These are phyloP conservation scores for Cudoniella acicularis DNA, from an alignment of 495 filamentous ascomycete species.

Conservation along the genomic window DNA sequence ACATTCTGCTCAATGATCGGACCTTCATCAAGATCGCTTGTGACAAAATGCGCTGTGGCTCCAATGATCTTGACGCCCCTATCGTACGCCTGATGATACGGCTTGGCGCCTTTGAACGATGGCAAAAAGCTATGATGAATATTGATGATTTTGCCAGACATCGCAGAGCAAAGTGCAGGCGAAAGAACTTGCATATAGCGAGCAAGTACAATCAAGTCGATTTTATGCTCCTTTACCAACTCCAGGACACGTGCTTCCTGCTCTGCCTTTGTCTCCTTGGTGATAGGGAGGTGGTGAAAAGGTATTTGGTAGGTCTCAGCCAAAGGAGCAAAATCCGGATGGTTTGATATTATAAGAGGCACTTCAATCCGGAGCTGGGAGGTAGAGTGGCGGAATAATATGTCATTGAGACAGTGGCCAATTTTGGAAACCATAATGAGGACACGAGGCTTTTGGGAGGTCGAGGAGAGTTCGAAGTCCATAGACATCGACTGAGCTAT, in stretches of 20 bases:
- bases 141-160: conserved; percentile 76
- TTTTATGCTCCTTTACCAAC: conserved; percentile 54
- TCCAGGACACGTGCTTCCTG: conserved; percentile 65
- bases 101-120: conserved; percentile 76
- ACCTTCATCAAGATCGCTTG: conserved; percentile 70
- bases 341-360: conserved; percentile 68
- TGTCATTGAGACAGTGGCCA: conserved; percentile 74
- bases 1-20: conserved; percentile 79
- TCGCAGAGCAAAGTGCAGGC: conserved; percentile 63
- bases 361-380: conserved; percentile 64
- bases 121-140: conserved; percentile 80
- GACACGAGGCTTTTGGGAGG: conserved; percentile 59
- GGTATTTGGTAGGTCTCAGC: conserved; percentile 66
- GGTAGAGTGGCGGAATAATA: conserved; percentile 67
- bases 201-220: conserved; percentile 73
- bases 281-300: conserved; percentile 72
- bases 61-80: conserved; percentile 78
- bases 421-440: conserved; percentile 82
- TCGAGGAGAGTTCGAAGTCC: conserved; percentile 59
- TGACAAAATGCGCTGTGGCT: conserved; percentile 74
- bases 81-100: conserved; percentile 76
- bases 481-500: conserved; percentile 55
- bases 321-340: conserved; percentile 63
- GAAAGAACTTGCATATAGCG: conserved; percentile 82
- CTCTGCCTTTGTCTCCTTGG: conserved; percentile 59